These are phyloP conservation scores for Elsinoe necatrix DNA, from an alignment of 2,329 filamentous ascomycete genomes.

Conservation along the genomic window DNA sequence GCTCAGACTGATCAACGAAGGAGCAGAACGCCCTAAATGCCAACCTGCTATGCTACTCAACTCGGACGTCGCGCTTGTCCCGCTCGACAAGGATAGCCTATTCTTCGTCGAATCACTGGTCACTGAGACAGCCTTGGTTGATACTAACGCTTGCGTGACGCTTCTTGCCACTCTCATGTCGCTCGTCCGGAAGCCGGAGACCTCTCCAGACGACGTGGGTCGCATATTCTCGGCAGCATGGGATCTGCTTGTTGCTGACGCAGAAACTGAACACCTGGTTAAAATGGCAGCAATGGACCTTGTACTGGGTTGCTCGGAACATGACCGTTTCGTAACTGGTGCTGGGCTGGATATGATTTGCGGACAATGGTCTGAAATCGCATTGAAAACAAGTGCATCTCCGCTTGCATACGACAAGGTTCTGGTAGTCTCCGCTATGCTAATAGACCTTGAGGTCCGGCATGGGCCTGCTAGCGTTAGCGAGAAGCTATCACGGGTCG, in stretches of 20 bases:
- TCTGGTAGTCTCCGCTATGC: background rate
- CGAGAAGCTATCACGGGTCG: background rate
- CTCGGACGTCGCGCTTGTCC: background rate
- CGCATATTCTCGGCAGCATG: background rate
- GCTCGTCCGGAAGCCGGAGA: background rate
- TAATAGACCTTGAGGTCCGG: background rate
- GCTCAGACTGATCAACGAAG: background rate
- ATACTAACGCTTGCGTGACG: background rate
- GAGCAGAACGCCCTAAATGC: background rate
- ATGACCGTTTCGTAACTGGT: slow-evolving; percentile 7
- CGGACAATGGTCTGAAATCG: background rate
- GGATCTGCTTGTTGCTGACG: background rate
- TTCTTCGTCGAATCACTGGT: background rate
- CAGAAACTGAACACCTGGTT: background rate
- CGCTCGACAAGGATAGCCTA: background rate
- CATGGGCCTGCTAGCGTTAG: no score
- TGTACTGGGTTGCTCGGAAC: slow-evolving; percentile 2
- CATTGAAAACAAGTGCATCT: background rate
- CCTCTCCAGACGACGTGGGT: background rate
- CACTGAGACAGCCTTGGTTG: background rate
- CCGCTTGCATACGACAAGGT: background rate
- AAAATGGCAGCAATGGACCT: background rate
- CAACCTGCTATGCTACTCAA: background rate
- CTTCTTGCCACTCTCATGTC: background rate
- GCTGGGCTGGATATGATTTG: background rate